Evolutionary conservation across 179 eudicot genomes (phyloP), one percentile per base, ranked within the genome.

Genomic region (Beta lomatogona): DNA sequence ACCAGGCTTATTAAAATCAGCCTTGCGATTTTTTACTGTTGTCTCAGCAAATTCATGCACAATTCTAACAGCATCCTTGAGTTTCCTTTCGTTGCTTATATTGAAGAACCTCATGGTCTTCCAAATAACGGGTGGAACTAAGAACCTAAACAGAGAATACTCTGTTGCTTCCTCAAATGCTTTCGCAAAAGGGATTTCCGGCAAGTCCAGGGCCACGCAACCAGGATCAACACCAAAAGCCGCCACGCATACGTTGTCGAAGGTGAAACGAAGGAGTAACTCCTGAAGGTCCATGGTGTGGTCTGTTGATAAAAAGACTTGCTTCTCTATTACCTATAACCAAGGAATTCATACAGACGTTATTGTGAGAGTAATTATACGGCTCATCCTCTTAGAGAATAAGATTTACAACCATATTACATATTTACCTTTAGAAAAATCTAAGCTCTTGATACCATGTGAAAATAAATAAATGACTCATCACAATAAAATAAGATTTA

Each of bases 131-230:
- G 91, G 83, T 45, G 93, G 93, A 13, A 88, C 82, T 54, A 91
- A 78, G 76, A 91, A 89, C 48, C 93, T 83, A 44, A 85, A 77
- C 66, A 89, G 82, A 73, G 89, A 80, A 50, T 85, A 84, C 64
- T 88, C 89, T 15, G 90, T 88, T 55, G 91, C 91, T 54, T 89
- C 91, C 83, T 91, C 92, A 14, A 89, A 89, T 48, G 92, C 92
- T 21, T 83, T 88, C 2, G 92, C 93, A 12, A 91, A 88, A 0
- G 92, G 88, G 12, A 88, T 79, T 8, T 88, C 90, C 0, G 92
- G 91, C 22, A 89, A 76, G 64, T 84, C 82, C 5, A 83, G 55
- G n/a, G 85, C 83, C 68, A 90, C 80, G 57, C 91, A 88, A 50
- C 91, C 91, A 0, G 92, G 86, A 76, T 90, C 88, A 2, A 88